Evolutionary conservation across 2,329 filamentous ascomycete genomes (phyloP).

Genomic region (Ceratocystis variospora): DNA sequence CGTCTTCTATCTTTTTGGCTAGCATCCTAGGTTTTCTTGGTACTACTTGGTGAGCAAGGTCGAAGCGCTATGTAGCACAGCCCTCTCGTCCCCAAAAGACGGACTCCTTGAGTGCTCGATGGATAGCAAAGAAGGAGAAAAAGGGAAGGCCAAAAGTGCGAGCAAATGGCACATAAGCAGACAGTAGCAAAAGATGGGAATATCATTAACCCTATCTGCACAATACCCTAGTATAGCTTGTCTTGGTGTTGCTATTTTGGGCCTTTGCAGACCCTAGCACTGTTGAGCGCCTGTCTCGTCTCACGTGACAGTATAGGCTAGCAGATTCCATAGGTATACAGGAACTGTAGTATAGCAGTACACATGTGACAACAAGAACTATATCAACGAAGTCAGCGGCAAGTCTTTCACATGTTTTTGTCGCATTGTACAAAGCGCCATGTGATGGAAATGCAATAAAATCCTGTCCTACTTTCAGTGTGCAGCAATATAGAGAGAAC

Average conservation of each 20-base stretch:
- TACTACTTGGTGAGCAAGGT: not conserved
- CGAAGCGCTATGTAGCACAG: no score
- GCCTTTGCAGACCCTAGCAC: not conserved
- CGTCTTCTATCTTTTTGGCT: no score
- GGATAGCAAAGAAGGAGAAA: not conserved
- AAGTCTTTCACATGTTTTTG: not conserved
- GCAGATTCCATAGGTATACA: no score
- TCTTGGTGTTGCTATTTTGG: not conserved
- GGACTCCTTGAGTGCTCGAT: not conserved
- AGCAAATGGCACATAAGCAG: not conserved
- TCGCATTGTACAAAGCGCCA: not conserved
- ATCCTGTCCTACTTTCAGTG: not conserved
- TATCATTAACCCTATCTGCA: not conserved
- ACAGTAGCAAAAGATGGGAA: not conserved
- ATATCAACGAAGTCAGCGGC: no score
- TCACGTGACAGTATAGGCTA: not conserved
- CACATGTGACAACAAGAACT: no score
- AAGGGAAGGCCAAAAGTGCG: not conserved
- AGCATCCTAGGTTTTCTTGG: not conserved
- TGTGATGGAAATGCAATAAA: not conserved
- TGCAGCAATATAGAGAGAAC: not conserved
- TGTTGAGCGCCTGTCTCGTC: not conserved
- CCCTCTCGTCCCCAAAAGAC: no score
- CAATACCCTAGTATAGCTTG: not conserved
- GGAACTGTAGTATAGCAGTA: no score